phyloP scores from a whole-genome alignment of 768 basidiomycete species.

The Rhizopogon sp. region DNA sequence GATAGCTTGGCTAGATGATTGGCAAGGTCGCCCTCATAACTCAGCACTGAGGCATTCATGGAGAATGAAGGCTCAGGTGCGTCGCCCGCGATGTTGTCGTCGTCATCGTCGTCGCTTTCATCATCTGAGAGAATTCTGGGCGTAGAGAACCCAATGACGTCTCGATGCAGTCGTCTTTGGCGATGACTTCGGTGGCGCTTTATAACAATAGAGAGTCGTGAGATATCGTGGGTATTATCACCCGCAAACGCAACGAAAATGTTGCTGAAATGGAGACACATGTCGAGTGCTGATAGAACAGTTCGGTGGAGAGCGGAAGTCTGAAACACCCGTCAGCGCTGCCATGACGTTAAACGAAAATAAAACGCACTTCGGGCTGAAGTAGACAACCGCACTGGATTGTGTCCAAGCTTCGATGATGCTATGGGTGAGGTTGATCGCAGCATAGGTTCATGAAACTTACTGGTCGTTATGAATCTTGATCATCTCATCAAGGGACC shows the following conservation, averaged over 20 bases:
- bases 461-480: conserved; percentile 65
- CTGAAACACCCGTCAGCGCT: conserved; percentile 29
- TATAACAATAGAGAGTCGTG: conserved; percentile 44
- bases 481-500: conserved; percentile 76
- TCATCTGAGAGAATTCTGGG: conserved; percentile 25
- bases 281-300: conserved; percentile 67
- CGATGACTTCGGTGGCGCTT: conserved; percentile 61
- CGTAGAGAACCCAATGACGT: conserved; percentile 59
- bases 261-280: conserved; percentile 65
- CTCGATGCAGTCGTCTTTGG: conserved; percentile 45
- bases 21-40: conserved; percentile 43
- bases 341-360: not conserved
- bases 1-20: conserved; percentile 58
- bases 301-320: conserved; percentile 60
- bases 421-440: not conserved
- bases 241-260: conserved; percentile 58
- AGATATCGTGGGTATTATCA: conserved; percentile 54
- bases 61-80: conserved; percentile 36
- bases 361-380: conserved; percentile 45
- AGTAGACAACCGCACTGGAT: conserved; percentile 62
- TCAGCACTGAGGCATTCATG: conserved; percentile 21
- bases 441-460: conserved; percentile 20
- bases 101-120: conserved; percentile 19
- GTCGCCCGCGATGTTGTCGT: not conserved
- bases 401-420: conserved; percentile 46